Base-by-base conservation (phyloP, 2,329 filamentous ascomycete species). In the Colletotrichum cereale region DNA sequence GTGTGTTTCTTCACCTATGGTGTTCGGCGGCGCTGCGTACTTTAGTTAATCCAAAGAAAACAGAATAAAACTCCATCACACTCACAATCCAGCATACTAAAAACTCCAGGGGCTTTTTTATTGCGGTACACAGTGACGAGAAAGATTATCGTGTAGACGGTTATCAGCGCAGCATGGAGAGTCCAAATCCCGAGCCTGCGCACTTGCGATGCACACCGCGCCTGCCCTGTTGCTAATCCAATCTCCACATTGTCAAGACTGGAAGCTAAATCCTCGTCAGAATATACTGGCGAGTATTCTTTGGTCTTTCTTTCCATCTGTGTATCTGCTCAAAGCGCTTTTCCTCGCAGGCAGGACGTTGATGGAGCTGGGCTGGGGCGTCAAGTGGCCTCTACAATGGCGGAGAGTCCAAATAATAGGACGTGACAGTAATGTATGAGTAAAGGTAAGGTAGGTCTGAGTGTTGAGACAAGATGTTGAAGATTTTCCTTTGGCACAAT, bases 21-120 rank as follows among this genome's bases (percentile, higher is more conserved):
- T 18, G 16, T 38, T 62, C 16, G 70, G 40, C 7, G 70, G 70
- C 10, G 70, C 70, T 72, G 18, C 31, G 5, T 6, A 31, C 29
- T 29, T 11, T 5, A 10, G n/a, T 72, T 12, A 71, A 42, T 21
- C 2, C 16, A 5, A 10, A 5, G 12, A 21, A 29, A 3, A 16
- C 7, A 21, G 12, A 11, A 18, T 7, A 1, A 5, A 26, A 42
- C 1, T 2, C 5, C 8, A 12, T n/a, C 1, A 48, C 5, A 34
- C 60, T 24, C 34, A 72, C 70, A 70, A 34, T 72, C 70, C 12
- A 72, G 14, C n/a, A 71, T 14, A n/a, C 67, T 53, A 7, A 72
- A 72, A 2, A 66, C 67, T 2, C 66, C 66, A 2, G 34, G 42
- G 1, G 11, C 26, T 18, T 29, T 8, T n/a, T 36, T 66, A 34